A percentile compares a stretch with the other conserved stretches of the same genome.
Evolutionary conservation across 1,284 basidiomycete genomes (phyloP).

Genomic region (Moesziomyces antarcticus): DNA sequence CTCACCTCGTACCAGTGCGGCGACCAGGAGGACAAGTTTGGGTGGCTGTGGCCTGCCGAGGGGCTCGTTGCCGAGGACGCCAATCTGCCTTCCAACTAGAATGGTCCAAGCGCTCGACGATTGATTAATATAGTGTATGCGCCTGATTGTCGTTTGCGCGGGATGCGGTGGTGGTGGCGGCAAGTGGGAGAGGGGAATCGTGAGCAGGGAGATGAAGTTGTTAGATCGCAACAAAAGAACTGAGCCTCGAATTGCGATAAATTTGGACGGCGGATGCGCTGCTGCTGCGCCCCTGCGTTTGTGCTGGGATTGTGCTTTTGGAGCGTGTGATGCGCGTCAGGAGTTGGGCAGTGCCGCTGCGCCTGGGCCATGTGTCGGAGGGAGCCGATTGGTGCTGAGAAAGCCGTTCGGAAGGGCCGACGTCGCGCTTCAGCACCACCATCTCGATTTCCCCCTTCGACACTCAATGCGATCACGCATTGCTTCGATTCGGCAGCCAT

Average conservation of each 20-base stretch:
- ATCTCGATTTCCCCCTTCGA: neutral
- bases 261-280: too few relatives aligned
- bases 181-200: neutral
- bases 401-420: too few relatives aligned
- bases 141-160: too few relatives aligned
- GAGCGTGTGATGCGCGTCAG: neutral
- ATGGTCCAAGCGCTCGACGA: too few relatives aligned
- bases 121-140: too few relatives aligned
- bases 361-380: neutral
- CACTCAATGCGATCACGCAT: neutral
- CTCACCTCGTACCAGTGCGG: constrained; percentile 56
- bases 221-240: neutral
- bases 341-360: neutral
- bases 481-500: constrained; percentile 16
- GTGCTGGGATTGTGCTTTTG: neutral
- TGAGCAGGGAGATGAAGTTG: neutral
- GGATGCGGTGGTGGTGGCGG: neutral
- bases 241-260: too few relatives aligned
- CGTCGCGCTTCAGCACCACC: neutral
- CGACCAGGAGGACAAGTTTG: constrained; percentile 58
- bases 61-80: constrained; percentile 62
- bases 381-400: too few relatives aligned
- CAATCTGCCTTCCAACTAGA: constrained; percentile 5
- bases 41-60: constrained; percentile 66
- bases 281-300: constrained; percentile 10